Evolutionary conservation across 805 yeast genomes (phyloP).

Genomic region (Candida ficus): DNA sequence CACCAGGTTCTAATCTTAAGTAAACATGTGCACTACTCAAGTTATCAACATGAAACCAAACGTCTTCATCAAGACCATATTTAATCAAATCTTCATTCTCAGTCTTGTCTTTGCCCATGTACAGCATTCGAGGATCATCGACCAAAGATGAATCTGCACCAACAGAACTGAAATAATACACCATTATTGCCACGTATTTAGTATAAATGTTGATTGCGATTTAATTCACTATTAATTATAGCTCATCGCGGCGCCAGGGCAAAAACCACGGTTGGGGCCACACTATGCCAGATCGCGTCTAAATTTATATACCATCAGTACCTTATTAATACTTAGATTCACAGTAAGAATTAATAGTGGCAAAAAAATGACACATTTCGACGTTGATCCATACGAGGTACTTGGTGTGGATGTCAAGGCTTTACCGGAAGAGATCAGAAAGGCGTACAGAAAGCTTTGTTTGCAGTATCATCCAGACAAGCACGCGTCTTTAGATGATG

Average conservation of each 20-base stretch:
- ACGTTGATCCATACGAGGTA: constrained; percentile 57
- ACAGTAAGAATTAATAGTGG: too few species aligned
- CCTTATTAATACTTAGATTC: too few species aligned
- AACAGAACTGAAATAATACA: constrained; percentile 37
- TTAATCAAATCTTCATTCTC: constrained; percentile 63
- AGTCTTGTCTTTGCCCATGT: constrained; percentile 70
- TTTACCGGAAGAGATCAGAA: constrained; percentile 53
- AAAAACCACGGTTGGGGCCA: too few species aligned
- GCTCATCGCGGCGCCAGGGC: not conserved
- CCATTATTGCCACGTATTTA: constrained; percentile 32
- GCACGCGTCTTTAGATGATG: constrained; percentile 28
- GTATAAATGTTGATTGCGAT: too few species aligned
- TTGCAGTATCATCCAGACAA: constrained; percentile 72
- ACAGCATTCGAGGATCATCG: constrained; percentile 34
- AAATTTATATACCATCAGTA: too few species aligned
- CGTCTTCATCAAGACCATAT: constrained; percentile 57
- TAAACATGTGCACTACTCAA: constrained; percentile 76
- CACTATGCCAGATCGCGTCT: too few species aligned
- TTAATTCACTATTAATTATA: too few species aligned
- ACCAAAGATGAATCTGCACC: constrained; percentile 29
- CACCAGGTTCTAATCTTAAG: constrained; percentile 46
- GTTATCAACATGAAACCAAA: constrained; percentile 82
- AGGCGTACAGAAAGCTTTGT: constrained; percentile 61
- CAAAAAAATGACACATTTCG: constrained; percentile 38
- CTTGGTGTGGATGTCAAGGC: constrained; percentile 38